Evolutionary conservation across 768 basidiomycete species (phyloP), one percentile per base, ranked within the genome.

Genomic region (Psilocybe cubensis): DNA sequence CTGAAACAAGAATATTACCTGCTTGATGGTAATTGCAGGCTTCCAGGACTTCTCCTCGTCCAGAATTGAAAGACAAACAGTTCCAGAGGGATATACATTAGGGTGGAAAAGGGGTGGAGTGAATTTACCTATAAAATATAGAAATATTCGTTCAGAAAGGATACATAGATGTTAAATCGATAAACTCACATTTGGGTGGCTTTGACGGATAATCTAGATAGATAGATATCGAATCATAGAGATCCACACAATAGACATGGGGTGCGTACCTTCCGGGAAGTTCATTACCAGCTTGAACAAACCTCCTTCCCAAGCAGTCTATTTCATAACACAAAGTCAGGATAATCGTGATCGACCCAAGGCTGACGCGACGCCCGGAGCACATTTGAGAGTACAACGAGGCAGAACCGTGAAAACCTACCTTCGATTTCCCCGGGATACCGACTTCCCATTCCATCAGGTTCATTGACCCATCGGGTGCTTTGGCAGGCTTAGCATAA

Each of bases 31-130:
- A 65, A 99, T 98, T 6, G 95, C 92, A 23, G 97, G 95, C 70
- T 98, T 98, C 97, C 97, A 99, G 1, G 89, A 89, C 72, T 99
- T 98, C 75, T 99, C 97, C 70, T 99, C 97, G 68, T 98, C 96
- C 52, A 99, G 76, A 68, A 99, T 99, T 10, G 96, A 98, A 25
- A 99, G 79, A 72, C 96, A 98, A 44, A 98, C 96, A 18, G 97
- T 99, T 23, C 97, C 97, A 27, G 96, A 98, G 0, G 97, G 97
- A 70, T 98, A 99, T 53, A 99, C 96, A 70, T 98, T 98, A 24
- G 96, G 96, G 70, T 99, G 96, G 78, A 98, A 98, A 47, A 98
- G 78, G 31, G 96, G 89, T 2, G 96, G 97, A 1, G 87, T 79
- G 76, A 98, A 98, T 88, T 98, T 98, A 79, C 96, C 96, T 97